Base-by-base conservation (phyloP, 2,329 filamentous ascomycete species). In the Penicillium sp. region DNA sequence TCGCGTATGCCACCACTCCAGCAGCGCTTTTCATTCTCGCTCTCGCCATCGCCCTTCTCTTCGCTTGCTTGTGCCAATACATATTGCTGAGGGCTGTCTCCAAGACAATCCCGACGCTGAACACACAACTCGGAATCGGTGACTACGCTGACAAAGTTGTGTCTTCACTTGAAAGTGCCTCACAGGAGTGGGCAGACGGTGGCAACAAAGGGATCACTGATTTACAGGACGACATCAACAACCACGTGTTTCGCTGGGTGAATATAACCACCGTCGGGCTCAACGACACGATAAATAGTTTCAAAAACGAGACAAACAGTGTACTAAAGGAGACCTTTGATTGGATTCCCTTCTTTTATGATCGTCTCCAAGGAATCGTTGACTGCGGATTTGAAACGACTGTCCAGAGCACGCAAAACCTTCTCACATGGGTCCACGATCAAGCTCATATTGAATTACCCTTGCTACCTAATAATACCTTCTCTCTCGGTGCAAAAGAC, bases 401-500 rank as follows among this genome's bases (percentile, higher is more conserved):
- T 78, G 82, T 97, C 59, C 86, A 90, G 62, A 84, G 87, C 19
- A 85, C 99, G 61, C 86, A 97, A 71, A 88, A 89, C 68, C 94
- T 89, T 11, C 81, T 97, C n/a, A 96, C 90, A 1, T 99, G 93
- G 93, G 89, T 96, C 10, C 85, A 90, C 66, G 88, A 97, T 62
- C 79, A 97, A 70, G 91, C 94, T 3, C 84, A 94, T 58, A 83
- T 99, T 64, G 79, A 85, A 55, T 88, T 99, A 64, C 94, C 94
- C 0, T 75, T 84, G 49, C 86, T 97, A 56, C 80, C 85, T 23
- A 88, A 90, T 65, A 83, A 96, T 70, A 90, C 89, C 1, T 96
- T 97, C 76, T 93, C 90, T 54, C 77, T 87, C 49, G 92, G 92
- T 37, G 90, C 92, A 52, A 78, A 85, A 28, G 80, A 77, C 23